Conservation (phyloP, 148 eudicot species). For the Selenicereus undatus region DNA sequence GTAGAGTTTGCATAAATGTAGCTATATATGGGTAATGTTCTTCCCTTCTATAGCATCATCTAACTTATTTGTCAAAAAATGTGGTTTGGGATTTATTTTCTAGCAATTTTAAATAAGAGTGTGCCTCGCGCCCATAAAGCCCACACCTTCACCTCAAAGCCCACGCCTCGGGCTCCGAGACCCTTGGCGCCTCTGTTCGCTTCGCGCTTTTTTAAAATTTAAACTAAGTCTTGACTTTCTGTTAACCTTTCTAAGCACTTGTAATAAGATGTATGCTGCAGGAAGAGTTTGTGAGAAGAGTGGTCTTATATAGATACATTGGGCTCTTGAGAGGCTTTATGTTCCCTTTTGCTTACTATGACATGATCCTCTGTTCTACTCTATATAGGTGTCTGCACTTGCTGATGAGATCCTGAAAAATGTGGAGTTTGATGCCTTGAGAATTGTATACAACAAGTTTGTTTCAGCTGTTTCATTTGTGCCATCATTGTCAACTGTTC, state of each 20-base stretch:
- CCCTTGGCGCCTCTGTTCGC: too few relatives aligned
- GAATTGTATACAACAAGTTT: slow-evolving; percentile 89
- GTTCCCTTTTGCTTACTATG: not conserved
- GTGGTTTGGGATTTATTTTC: too few relatives aligned
- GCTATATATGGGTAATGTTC: too few relatives aligned
- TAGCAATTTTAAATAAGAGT: too few relatives aligned
- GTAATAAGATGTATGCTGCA: slow-evolving; percentile 5
- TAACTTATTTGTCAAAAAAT: too few relatives aligned
- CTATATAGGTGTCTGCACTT: slow-evolving; percentile 69
- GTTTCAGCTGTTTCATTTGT: slow-evolving; percentile 77
- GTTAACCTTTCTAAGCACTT: not conserved
- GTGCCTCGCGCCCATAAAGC: too few relatives aligned
- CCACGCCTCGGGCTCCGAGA: too few relatives aligned
- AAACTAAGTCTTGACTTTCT: not conserved
- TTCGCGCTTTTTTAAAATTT: too few relatives aligned
- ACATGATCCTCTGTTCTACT: not conserved
- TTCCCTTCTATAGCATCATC: too few relatives aligned
- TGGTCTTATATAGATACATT: not conserved
- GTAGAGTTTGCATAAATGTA: too few relatives aligned
- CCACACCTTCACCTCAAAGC: too few relatives aligned
- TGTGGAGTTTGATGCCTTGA: slow-evolving; percentile 89
- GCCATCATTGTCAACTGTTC: slow-evolving; percentile 75
- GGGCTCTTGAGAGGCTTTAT: slow-evolving; percentile 2
- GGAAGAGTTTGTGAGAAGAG: not conserved
- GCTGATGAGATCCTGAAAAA: slow-evolving; percentile 96